Percentiles rank a stretch among this genome's conserved stretches.
phyloP scores from a whole-genome alignment of 2,329 filamentous ascomycete species.

The Sporothrix variecibatus region DNA sequence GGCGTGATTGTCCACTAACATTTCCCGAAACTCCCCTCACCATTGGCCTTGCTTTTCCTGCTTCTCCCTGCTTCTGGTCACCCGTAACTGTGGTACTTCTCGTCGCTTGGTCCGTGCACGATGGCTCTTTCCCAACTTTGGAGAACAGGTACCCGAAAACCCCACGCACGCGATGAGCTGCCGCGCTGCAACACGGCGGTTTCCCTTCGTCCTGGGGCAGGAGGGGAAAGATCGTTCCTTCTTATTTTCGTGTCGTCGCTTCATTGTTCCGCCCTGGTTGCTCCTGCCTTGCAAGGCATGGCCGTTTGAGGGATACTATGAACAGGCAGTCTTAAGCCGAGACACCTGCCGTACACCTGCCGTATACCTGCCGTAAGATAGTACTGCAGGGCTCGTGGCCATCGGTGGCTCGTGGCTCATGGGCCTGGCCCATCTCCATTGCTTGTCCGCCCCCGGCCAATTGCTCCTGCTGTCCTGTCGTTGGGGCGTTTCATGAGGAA shows the following conservation, averaged over 20 bases:
- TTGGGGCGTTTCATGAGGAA: neutral
- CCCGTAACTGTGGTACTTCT: neutral
- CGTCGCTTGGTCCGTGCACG: slow-evolving; percentile 13
- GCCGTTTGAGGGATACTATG: neutral
- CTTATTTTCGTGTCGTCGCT: slow-evolving; percentile 27
- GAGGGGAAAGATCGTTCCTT: slow-evolving; percentile 20
- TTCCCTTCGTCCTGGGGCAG: slow-evolving; percentile 23
- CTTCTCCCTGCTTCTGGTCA: slow-evolving; percentile 14
- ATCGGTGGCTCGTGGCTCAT: neutral
- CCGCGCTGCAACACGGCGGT: slow-evolving; percentile 9
- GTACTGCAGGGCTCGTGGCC: neutral
- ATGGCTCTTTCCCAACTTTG: slow-evolving; percentile 3
- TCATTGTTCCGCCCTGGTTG: slow-evolving; percentile 6
- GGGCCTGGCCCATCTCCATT: no score
- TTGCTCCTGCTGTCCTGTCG: neutral
- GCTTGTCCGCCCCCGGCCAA: neutral
- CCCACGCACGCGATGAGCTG: slow-evolving; percentile 18
- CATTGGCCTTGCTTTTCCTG: slow-evolving; percentile 8
- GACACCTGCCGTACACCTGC: neutral
- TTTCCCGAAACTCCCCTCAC: slow-evolving; percentile 19
- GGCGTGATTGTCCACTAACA: slow-evolving; percentile 7
- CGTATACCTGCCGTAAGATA: neutral
- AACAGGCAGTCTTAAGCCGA: neutral
- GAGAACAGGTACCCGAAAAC: slow-evolving; percentile 23
- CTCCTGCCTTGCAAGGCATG: slow-evolving; percentile 1